Evolutionary conservation across 371 early-diverging fungal genomes (phyloP).

Genomic region (Vairimorpha necatrix): DNA sequence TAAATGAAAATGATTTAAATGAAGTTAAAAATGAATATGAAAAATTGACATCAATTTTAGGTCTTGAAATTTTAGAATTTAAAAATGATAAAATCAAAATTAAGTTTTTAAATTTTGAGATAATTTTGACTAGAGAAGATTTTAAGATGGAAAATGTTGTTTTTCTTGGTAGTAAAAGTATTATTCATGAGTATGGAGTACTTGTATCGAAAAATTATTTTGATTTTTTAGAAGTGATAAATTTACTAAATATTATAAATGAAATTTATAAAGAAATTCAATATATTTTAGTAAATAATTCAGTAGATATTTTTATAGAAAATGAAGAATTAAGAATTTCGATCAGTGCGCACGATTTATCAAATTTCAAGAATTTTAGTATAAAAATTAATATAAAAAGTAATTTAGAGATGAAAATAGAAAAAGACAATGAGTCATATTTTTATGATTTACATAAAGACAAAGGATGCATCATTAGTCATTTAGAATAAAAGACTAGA

Average conservation of each 20-base stretch:
- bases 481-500: background rate
- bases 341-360: background rate
- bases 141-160: background rate
- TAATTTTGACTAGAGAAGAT: background rate
- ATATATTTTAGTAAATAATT: background rate
- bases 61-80: background rate
- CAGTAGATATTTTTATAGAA: background rate
- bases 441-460: background rate
- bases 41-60: background rate
- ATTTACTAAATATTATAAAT: background rate
- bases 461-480: background rate
- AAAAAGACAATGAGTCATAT: background rate
- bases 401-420: background rate
- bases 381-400: background rate
- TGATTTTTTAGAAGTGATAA: background rate
- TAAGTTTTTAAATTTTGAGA: background rate
- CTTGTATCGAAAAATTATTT: background rate
- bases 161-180: background rate
- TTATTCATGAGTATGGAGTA: background rate
- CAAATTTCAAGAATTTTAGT: too few relatives aligned
- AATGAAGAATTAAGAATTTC: background rate
- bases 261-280: background rate
- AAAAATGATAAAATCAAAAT: background rate
- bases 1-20: constrained; percentile 1
- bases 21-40: background rate